phyloP scores from a whole-genome alignment of 495 filamentous ascomycete species.

The Pseudotulostoma volvatum region DNA sequence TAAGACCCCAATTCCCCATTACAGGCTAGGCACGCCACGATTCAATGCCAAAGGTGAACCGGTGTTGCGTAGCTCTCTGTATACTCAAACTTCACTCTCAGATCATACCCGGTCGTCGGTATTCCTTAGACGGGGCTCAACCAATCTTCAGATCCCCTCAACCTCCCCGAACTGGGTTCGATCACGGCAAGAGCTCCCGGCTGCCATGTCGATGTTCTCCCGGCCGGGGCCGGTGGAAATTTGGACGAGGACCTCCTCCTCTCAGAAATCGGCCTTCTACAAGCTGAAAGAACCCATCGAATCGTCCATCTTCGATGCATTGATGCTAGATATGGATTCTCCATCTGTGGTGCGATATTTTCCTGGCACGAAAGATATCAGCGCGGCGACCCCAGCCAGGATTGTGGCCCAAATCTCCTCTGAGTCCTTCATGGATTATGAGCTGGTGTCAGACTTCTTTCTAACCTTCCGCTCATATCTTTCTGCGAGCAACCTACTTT shows the following conservation, averaged over 20 bases:
- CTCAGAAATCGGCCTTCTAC: constrained; percentile 25
- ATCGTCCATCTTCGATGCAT: constrained; percentile 55
- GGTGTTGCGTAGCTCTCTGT: constrained; percentile 59
- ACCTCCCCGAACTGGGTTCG: background rate
- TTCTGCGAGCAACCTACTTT: constrained; percentile 54
- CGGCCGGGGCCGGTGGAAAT: constrained; percentile 1
- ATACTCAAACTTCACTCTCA: constrained; percentile 35
- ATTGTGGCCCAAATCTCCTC: constrained; percentile 97
- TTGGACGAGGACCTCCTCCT: constrained; percentile 1
- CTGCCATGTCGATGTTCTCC: constrained; percentile 7
- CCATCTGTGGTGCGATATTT: constrained; percentile 75
- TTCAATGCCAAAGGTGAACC: constrained; percentile 69
- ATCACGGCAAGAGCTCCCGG: background rate
- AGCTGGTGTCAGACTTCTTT: constrained; percentile 95
- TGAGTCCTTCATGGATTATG: constrained; percentile 89
- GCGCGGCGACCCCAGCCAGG: constrained; percentile 77
- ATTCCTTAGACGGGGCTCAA: constrained; percentile 14
- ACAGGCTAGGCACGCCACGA: constrained; percentile 65
- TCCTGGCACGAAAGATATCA: constrained; percentile 51
- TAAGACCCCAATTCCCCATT: constrained; percentile 72
- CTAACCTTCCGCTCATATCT: constrained; percentile 84
- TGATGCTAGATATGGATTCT: constrained; percentile 60
- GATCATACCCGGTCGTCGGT: constrained; percentile 38
- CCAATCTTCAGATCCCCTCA: constrained; percentile 2
- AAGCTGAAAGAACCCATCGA: constrained; percentile 31